Evolutionary conservation across 345 rosid genomes (phyloP).

Genomic region (Populus euphratica): DNA sequence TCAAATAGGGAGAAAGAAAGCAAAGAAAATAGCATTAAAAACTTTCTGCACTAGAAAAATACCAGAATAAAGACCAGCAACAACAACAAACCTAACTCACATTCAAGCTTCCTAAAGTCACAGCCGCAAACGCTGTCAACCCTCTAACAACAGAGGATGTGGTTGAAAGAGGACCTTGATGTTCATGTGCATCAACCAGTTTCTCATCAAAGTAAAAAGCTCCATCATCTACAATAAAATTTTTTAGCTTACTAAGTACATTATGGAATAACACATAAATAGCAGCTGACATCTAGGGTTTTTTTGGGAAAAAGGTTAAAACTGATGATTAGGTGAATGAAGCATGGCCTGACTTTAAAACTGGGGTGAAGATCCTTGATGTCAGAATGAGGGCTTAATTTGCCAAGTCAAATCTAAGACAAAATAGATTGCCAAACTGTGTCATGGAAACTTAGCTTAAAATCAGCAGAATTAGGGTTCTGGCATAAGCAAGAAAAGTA

Average conservation of each 20-base stretch:
- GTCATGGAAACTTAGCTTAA: neutral
- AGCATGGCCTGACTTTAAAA: too few species aligned
- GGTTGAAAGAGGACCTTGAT: constrained; percentile 67
- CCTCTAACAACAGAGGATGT: constrained; percentile 86
- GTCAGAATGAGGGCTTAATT: neutral
- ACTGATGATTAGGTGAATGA: too few species aligned
- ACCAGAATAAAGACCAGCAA: constrained; percentile 8
- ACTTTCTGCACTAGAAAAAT: neutral
- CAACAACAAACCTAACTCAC: constrained; percentile 38
- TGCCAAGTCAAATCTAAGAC: neutral
- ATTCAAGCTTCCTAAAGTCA: constrained; percentile 48
- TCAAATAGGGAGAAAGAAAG: constrained; percentile 18
- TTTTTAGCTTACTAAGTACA: constrained; percentile 2
- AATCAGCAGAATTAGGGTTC: neutral
- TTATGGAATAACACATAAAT: neutral
- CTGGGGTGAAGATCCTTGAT: neutral
- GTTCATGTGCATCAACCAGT: constrained; percentile 41
- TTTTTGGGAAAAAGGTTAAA: too few species aligned
- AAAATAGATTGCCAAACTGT: neutral
- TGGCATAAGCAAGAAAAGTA: neutral
- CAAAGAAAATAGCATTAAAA: neutral
- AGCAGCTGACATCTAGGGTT: neutral
- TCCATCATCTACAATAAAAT: constrained; percentile 64
- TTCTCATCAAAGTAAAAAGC: constrained; percentile 77
- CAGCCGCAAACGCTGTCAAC: constrained; percentile 61